phyloP scores from a whole-genome alignment of 805 yeast genomes.

The Saturnispora besseyi region DNA sequence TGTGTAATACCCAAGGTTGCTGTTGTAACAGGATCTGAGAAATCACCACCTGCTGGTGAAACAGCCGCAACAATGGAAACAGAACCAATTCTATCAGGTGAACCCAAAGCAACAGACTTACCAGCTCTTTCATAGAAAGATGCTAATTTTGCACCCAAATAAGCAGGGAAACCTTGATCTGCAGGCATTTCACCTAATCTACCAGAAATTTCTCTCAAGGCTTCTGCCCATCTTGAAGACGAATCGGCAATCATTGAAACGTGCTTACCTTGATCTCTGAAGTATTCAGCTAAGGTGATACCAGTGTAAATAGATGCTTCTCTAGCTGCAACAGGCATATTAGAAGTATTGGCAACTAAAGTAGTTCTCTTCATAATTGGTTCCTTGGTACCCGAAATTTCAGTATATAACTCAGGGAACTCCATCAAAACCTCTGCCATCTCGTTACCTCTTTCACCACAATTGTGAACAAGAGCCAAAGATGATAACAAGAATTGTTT shows the following conservation, averaged over 20 bases:
- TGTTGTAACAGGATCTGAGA: conserved; percentile 98
- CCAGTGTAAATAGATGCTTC: conserved; percentile 99
- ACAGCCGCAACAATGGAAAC: conserved; percentile 99
- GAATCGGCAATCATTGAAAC: conserved; percentile 99
- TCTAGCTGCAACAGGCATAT: conserved; percentile 99
- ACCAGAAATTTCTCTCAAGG: conserved; percentile 98
- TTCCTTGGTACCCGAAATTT: conserved; percentile 85
- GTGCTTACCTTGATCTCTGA: conserved; percentile 99
- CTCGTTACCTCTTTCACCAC: conserved; percentile 96
- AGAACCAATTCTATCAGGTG: conserved; percentile 93
- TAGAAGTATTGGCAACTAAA: conserved; percentile 95
- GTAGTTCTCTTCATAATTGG: conserved; percentile 99
- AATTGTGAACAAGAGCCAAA: conserved; percentile 16
- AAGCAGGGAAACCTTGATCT: conserved; percentile 99
- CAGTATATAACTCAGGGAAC: conserved; percentile 95
- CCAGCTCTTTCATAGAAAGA: conserved; percentile 99
- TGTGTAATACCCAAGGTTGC: conserved; percentile 99
- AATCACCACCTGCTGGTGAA: conserved; percentile 99
- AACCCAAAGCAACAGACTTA: conserved; percentile 88
- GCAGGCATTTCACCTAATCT: conserved; percentile 99
- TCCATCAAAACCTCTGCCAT: conserved; percentile 99
- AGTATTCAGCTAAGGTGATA: conserved; percentile 96
- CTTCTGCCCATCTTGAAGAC: conserved; percentile 99
- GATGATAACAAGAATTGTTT: conserved; percentile 35
- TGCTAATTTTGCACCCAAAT: conserved; percentile 96